A percentile compares a stretch with the other conserved stretches of the same genome.
Conservation (phyloP, 768 basidiomycete genomes). For the Cystobasidium ongulense region DNA sequence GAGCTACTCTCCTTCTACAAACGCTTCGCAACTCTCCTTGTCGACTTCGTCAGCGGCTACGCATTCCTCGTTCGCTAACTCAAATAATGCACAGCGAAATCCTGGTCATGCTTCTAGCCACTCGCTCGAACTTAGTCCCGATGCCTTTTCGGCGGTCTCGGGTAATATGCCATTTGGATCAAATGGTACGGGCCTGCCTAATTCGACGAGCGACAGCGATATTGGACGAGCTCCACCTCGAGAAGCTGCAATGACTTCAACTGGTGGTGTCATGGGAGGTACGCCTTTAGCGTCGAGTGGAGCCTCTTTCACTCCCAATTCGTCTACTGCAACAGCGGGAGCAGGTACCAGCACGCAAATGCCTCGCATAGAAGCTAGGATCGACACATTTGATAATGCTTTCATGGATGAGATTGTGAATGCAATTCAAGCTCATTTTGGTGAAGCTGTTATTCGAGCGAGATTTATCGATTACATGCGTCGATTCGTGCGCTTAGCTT, state of each 20-base stretch:
- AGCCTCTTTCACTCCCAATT: slow-evolving; percentile 52
- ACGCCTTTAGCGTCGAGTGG: not conserved
- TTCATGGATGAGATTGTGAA: slow-evolving; percentile 88
- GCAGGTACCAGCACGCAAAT: slow-evolving; percentile 26
- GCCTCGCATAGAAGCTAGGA: slow-evolving; percentile 46
- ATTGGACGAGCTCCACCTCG: slow-evolving; percentile 56
- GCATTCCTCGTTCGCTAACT: not conserved
- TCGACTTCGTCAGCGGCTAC: slow-evolving; percentile 18
- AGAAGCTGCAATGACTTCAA: slow-evolving; percentile 41
- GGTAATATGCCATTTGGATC: slow-evolving; percentile 21
- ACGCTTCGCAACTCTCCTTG: slow-evolving; percentile 11
- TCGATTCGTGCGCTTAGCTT: slow-evolving; percentile 80
- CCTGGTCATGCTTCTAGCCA: not conserved
- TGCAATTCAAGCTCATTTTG: slow-evolving; percentile 84
- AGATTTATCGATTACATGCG: slow-evolving; percentile 80
- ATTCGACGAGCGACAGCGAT: slow-evolving; percentile 5
- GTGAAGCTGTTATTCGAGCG: slow-evolving; percentile 76
- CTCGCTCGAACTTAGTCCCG: slow-evolving; percentile 3
- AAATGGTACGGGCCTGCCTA: not conserved
- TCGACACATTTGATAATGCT: slow-evolving; percentile 61
- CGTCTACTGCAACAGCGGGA: slow-evolving; percentile 51
- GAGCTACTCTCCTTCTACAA: not conserved
- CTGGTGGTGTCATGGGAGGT: not conserved
- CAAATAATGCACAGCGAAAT: not conserved
- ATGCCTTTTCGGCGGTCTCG: slow-evolving; percentile 10